These are phyloP conservation scores for Nitzschia inconspicua DNA, from an alignment of 108 stramenopile species.

Conservation along the genomic window DNA sequence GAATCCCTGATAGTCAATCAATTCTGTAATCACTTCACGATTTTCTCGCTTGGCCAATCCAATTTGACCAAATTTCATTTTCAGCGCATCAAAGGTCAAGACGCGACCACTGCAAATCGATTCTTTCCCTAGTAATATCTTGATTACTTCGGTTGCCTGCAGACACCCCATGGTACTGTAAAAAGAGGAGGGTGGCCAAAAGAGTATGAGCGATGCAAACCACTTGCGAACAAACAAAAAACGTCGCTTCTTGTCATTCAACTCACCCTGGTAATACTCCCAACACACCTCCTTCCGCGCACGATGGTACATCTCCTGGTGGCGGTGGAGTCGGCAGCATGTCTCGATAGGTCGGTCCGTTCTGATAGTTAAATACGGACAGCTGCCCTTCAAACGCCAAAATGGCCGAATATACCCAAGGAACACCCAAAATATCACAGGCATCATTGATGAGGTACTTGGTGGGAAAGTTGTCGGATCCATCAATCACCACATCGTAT, in stretches of 20 bases:
- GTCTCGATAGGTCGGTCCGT: slow-evolving; percentile 88
- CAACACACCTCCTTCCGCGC: slow-evolving; percentile 94
- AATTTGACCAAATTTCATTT: slow-evolving; percentile 76
- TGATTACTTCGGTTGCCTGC: slow-evolving; percentile 91
- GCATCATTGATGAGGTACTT: slow-evolving; percentile 96
- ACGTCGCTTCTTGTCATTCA: no score
- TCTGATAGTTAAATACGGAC: slow-evolving; percentile 75
- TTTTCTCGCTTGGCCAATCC: slow-evolving; percentile 39
- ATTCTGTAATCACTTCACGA: slow-evolving; percentile 45
- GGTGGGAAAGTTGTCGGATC: slow-evolving; percentile 94
- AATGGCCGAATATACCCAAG: slow-evolving; percentile 92
- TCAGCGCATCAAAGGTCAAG: slow-evolving; percentile 80
- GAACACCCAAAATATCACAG: slow-evolving; percentile 72
- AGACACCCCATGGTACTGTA: slow-evolving; percentile 85
- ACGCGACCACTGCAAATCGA: slow-evolving; percentile 73
- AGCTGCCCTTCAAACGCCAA: slow-evolving; percentile 93
- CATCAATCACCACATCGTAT: slow-evolving; percentile 89
- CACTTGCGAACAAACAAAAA: no score
- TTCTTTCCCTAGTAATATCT: slow-evolving; percentile 67
- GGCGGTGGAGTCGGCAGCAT: slow-evolving; percentile 88
- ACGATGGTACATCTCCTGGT: slow-evolving; percentile 88
- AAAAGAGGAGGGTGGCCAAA: background rate
- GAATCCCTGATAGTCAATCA: slow-evolving; percentile 88
- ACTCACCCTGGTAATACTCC: slow-evolving; percentile 85
- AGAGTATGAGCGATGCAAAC: background rate